A percentile compares a stretch with the other conserved stretches of the same genome.
Evolutionary conservation across 768 basidiomycete genomes (phyloP).

Genomic region (Auriculariales sp.): DNA sequence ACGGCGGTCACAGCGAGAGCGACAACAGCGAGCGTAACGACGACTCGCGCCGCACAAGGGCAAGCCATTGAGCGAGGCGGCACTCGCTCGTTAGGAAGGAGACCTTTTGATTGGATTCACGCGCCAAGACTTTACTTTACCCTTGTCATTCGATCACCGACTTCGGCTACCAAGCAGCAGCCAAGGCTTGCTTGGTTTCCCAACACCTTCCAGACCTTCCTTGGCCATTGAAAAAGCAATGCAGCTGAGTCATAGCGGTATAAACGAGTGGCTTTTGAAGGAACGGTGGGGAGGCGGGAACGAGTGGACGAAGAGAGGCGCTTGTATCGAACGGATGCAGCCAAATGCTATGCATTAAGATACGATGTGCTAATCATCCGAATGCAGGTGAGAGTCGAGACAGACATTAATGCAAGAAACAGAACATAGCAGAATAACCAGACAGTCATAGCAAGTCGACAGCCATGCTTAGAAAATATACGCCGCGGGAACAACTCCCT

Average conservation of each 20-base stretch:
- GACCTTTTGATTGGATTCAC: constrained; percentile 91
- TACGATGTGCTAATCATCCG: no score
- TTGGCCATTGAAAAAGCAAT: no score
- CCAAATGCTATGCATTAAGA: no score
- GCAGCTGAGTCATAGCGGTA: no score
- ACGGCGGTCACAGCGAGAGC: constrained; percentile 55
- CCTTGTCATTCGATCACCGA: constrained; percentile 55
- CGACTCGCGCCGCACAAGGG: constrained; percentile 88
- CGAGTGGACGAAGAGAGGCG: no score
- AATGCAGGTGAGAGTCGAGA: no score
- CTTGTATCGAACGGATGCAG: no score
- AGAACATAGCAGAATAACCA: no score
- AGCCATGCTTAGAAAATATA: constrained; percentile 89
- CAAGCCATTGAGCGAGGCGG: constrained; percentile 86
- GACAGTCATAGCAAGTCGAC: no score
- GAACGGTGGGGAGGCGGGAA: no score
- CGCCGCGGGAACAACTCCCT: constrained; percentile 84
- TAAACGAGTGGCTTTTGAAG: no score
- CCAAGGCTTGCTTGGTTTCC: constrained; percentile 98
- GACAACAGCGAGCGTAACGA: constrained; percentile 85
- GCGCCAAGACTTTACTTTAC: neutral
- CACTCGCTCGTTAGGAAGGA: constrained; percentile 95
- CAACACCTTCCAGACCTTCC: constrained; percentile 91
- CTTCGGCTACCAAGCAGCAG: constrained; percentile 96
- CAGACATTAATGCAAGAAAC: no score